Conservation (phyloP, 164 flowering plant genomes). For the Taxillus chinensis region DNA sequence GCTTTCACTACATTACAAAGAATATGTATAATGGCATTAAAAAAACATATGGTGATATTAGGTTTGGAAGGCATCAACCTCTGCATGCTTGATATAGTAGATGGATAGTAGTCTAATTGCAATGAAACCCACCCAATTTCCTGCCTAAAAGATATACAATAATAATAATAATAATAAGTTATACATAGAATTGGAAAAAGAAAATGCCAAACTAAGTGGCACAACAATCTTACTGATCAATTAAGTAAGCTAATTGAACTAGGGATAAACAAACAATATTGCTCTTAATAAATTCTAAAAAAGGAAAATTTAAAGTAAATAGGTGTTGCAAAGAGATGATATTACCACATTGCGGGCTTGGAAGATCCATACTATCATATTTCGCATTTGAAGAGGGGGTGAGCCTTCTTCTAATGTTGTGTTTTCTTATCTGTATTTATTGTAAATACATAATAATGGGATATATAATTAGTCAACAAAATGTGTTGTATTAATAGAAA, state of each 20-base stretch:
- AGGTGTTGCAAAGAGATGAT: not conserved
- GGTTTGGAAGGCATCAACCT: constrained; percentile 88
- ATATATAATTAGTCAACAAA: too few species aligned
- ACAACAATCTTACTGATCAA: too few species aligned
- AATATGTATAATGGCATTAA: not conserved
- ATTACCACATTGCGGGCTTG: constrained; percentile 72
- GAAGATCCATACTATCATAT: constrained; percentile 17
- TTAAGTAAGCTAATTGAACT: too few species aligned
- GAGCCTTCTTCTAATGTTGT: constrained; percentile 30
- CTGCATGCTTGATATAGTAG: constrained; percentile 78
- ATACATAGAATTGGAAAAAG: too few species aligned
- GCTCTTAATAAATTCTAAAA: too few species aligned
- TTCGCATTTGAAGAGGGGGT: constrained; percentile 25
- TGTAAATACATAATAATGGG: too few species aligned
- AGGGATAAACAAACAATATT: too few species aligned
- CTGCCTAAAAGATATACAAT: constrained; percentile 27
- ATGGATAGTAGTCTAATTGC: constrained; percentile 59
- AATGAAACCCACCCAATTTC: constrained; percentile 49
- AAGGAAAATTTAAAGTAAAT: too few species aligned
- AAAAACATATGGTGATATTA: constrained; percentile 49
- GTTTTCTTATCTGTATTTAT: constrained; percentile 33
- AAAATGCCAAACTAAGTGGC: too few species aligned
- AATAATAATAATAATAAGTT: constrained; percentile 4
- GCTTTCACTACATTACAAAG: not conserved
- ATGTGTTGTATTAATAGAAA: too few species aligned